phyloP scores from a whole-genome alignment of 192 early-diverging fungal species.

The Spinellus fusiger region DNA sequence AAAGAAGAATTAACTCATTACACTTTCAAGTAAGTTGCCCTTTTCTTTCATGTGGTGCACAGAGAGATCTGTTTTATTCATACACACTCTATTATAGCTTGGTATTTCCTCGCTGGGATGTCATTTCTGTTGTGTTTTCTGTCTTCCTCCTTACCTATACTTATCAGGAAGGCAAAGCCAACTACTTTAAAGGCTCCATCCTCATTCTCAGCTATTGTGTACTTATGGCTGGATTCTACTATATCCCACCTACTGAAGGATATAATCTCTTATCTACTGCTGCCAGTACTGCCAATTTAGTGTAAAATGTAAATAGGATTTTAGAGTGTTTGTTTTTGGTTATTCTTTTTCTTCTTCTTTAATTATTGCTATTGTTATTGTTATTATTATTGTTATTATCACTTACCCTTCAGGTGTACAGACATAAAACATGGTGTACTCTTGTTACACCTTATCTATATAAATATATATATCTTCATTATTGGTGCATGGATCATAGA shows the following conservation, averaged over 20 bases:
- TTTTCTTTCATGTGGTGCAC: neutral
- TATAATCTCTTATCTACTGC: conserved; percentile 13
- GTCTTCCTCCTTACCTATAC: conserved; percentile 84
- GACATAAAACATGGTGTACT: no score
- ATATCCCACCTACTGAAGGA: conserved; percentile 44
- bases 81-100: conserved; percentile 10
- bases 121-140: conserved; percentile 34
- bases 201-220: conserved; percentile 82
- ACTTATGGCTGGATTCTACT: conserved; percentile 75
- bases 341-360: no score
- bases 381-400: no score
- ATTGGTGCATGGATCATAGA: no score
- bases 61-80: neutral
- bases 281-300: no score
- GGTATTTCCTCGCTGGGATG: conserved; percentile 37
- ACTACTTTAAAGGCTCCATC: conserved; percentile 96
- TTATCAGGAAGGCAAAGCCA: conserved; percentile 91
- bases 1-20: conserved; percentile 22
- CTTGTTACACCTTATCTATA: no score
- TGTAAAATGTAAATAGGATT: no score
- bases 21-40: conserved; percentile 26
- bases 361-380: no score
- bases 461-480: no score
- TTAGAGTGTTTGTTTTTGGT: no score
- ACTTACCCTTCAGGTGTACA: no score